phyloP scores from a whole-genome alignment of 257 asterid species.

The Solanum medicagineum region DNA sequence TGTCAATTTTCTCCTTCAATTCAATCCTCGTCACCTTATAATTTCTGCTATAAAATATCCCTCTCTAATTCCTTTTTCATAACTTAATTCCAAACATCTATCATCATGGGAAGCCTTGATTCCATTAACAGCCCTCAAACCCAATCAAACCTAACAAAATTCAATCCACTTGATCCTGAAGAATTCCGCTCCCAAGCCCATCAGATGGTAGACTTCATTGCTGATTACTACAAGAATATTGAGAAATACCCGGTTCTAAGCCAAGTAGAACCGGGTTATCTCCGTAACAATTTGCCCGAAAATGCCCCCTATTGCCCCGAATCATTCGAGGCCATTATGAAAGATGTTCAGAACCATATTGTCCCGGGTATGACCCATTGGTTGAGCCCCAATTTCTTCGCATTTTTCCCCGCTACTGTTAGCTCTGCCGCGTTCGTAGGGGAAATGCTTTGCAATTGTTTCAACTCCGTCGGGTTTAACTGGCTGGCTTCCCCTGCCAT shows the following conservation, averaged over 20 bases:
- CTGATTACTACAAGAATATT: slow-evolving; percentile 16
- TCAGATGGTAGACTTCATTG: slow-evolving; percentile 14
- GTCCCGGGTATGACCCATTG: slow-evolving; percentile 25
- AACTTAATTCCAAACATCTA: neutral
- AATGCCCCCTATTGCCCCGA: slow-evolving; percentile 16
- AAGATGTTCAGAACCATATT: slow-evolving; percentile 7
- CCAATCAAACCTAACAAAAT: neutral
- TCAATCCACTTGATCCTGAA: slow-evolving; percentile 20
- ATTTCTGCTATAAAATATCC: neutral
- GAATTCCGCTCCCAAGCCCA: slow-evolving; percentile 17
- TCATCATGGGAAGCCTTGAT: slow-evolving; percentile 23
- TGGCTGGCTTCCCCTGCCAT: slow-evolving; percentile 24
- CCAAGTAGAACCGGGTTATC: slow-evolving; percentile 23
- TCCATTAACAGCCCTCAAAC: neutral
- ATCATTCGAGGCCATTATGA: slow-evolving; percentile 5
- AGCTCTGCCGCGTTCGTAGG: slow-evolving; percentile 20
- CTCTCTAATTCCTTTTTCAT: neutral
- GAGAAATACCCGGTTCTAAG: slow-evolving; percentile 15
- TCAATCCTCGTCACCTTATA: neutral
- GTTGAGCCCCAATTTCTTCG: slow-evolving; percentile 26
- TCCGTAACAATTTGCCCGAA: slow-evolving; percentile 7
- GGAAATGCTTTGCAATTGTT: slow-evolving; percentile 18
- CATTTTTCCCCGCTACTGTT: slow-evolving; percentile 23
- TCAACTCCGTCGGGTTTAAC: slow-evolving; percentile 22
- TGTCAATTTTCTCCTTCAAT: neutral